Evolutionary conservation across 306 rosid genomes (phyloP).

Genomic region (Ammopiptanthus mongolicus): DNA sequence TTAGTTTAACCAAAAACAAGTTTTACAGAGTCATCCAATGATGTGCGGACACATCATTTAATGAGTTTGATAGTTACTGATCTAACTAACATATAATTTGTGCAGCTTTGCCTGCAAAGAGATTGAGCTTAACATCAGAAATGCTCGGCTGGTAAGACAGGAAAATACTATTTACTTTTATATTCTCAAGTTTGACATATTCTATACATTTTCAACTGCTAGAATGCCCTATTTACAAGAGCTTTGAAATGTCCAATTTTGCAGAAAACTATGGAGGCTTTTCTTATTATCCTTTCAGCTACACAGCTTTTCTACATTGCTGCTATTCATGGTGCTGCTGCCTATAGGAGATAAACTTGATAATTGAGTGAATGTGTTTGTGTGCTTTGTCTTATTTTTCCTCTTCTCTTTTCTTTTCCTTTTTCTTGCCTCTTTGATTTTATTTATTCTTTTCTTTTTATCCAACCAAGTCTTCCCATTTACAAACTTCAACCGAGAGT

Average conservation of each 20-base stretch:
- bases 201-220: background rate
- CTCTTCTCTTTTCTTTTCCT: background rate
- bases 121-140: slow-evolving; percentile 68
- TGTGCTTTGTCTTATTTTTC: background rate
- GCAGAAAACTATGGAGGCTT: slow-evolving; percentile 94
- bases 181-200: background rate
- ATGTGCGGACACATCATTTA: no score
- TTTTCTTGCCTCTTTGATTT: background rate
- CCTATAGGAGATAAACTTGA: slow-evolving; percentile 28
- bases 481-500: slow-evolving; percentile 11
- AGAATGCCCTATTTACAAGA: background rate
- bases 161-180: background rate
- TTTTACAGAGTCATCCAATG: no score
- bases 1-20: no score
- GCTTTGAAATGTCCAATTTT: slow-evolving; percentile 14
- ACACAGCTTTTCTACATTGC: slow-evolving; percentile 80
- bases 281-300: slow-evolving; percentile 81
- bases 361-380: slow-evolving; percentile 10
- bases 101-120: slow-evolving; percentile 90
- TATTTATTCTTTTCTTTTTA: background rate
- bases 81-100: slow-evolving; percentile 5
- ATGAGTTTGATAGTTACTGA: background rate
- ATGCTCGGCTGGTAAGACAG: slow-evolving; percentile 70
- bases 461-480: background rate
- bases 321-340: slow-evolving; percentile 53